Conservation (phyloP, 176 grass and related monocot genomes). For the Neostapfia colusana region DNA sequence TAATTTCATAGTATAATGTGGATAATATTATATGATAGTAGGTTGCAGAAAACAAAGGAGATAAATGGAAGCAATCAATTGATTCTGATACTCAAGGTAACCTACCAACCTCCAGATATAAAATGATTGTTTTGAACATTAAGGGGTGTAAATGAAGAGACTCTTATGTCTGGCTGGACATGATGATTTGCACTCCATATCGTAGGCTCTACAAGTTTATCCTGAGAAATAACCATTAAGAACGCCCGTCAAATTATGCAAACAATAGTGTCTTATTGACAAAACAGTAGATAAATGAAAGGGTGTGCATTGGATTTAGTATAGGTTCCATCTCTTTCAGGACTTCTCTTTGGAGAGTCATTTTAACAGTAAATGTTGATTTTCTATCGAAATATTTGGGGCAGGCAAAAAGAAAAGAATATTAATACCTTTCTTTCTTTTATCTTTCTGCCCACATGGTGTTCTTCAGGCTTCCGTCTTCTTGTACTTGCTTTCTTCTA, state of each 20-base stretch:
- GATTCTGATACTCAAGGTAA: slow-evolving; percentile 41
- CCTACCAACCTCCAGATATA: slow-evolving; percentile 68
- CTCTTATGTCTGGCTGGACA: slow-evolving; percentile 44
- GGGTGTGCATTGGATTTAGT: neutral
- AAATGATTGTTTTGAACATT: slow-evolving; percentile 60
- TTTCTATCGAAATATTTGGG: neutral
- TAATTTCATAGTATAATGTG: neutral
- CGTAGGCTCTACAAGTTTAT: slow-evolving; percentile 49
- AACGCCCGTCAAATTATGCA: slow-evolving; percentile 24
- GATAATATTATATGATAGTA: slow-evolving; percentile 4
- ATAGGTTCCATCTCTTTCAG: neutral
- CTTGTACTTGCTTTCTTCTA: slow-evolving; percentile 84
- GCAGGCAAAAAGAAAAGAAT: neutral
- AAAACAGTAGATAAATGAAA: neutral
- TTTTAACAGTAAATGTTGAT: neutral
- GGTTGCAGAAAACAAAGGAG: slow-evolving; percentile 4
- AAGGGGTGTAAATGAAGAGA: slow-evolving; percentile 48
- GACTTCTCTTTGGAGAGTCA: slow-evolving; percentile 10
- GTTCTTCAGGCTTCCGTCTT: slow-evolving; percentile 58
- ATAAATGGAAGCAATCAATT: slow-evolving; percentile 31
- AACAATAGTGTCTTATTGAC: slow-evolving; percentile 8
- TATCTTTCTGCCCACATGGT: slow-evolving; percentile 63
- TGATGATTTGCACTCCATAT: slow-evolving; percentile 53
- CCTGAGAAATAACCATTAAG: slow-evolving; percentile 59
- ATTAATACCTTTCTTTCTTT: slow-evolving; percentile 81